Evolutionary conservation across 352 stramenopile genomes (phyloP).

Genomic region (Phytopythium aichiense): DNA sequence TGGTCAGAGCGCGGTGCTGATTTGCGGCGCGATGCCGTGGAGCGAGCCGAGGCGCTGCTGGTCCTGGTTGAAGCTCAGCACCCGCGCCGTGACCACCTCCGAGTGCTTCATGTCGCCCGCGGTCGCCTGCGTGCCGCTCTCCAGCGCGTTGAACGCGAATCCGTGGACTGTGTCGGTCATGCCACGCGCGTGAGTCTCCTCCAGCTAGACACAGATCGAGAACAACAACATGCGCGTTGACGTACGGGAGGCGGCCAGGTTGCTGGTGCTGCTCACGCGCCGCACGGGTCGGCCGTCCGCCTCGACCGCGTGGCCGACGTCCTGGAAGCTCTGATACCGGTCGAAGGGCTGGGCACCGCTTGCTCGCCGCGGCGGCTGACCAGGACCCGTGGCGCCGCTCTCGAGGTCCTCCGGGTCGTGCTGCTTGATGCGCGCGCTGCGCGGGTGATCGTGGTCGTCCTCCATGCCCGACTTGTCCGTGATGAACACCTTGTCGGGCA

Average conservation of each 20-base stretch:
- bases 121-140: constrained; percentile 11
- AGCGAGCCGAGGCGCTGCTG: constrained; percentile 20
- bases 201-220: background rate
- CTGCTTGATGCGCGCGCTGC: background rate
- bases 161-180: constrained; percentile 14
- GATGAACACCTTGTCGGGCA: constrained; percentile 21
- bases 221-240: background rate
- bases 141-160: constrained; percentile 31
- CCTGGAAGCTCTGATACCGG: constrained; percentile 9
- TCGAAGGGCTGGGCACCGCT: constrained; percentile 3
- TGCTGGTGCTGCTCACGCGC: constrained; percentile 14
- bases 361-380: background rate
- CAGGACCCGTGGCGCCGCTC: background rate
- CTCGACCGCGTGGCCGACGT: background rate
- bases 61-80: constrained; percentile 30
- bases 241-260: constrained; percentile 24
- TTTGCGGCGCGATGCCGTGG: background rate
- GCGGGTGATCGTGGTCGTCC: background rate
- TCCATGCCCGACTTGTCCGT: constrained; percentile 8
- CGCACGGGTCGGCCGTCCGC: constrained; percentile 8
- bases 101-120: constrained; percentile 9
- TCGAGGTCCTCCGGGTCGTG: background rate
- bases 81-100: constrained; percentile 30
- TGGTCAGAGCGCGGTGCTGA: background rate
- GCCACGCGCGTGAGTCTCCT: background rate